Percentiles rank a stretch among this genome's conserved stretches.
Conservation (phyloP, 768 basidiomycete genomes). For the Chlorophyllum brunneum region DNA sequence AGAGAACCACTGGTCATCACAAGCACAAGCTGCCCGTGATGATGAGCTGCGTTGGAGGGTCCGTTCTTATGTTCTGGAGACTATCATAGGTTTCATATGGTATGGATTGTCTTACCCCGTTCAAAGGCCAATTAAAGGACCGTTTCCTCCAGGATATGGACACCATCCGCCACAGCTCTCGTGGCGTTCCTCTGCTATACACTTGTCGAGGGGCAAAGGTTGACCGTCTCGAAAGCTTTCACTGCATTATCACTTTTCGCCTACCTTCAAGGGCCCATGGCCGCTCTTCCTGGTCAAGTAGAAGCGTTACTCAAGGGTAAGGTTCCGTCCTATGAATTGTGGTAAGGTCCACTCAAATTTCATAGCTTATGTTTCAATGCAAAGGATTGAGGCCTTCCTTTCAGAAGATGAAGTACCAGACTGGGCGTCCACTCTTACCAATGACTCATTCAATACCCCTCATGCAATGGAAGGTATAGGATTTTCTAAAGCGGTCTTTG, state of each 20-base stretch:
- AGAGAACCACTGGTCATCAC: conserved; percentile 61
- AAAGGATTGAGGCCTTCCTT: conserved; percentile 73
- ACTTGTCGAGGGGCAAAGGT: conserved; percentile 53
- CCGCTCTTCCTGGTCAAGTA: conserved; percentile 56
- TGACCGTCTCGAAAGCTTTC: conserved; percentile 81
- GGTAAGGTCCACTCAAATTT: conserved; percentile 10
- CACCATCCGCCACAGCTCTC: conserved; percentile 66
- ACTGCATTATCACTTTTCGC: conserved; percentile 76
- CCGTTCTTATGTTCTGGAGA: conserved; percentile 56
- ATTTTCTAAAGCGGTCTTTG: conserved; percentile 51
- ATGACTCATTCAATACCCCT: conserved; percentile 1
- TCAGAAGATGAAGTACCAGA: conserved; percentile 72
- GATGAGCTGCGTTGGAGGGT: conserved; percentile 66
- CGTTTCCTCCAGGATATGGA: conserved; percentile 53
- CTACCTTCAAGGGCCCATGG: conserved; percentile 67
- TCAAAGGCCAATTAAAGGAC: conserved; percentile 4
- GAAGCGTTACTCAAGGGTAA: conserved; percentile 62
- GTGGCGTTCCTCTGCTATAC: conserved; percentile 65
- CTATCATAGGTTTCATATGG: conserved; percentile 68
- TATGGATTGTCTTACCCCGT: conserved; percentile 17
- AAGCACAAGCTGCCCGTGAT: conserved; percentile 50
- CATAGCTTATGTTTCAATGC: conserved; percentile 72
- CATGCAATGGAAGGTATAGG: conserved; percentile 35
- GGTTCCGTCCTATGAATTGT: conserved; percentile 6
- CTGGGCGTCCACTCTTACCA: conserved; percentile 64